These are phyloP conservation scores for Termitomyces sp. DNA, from an alignment of 768 basidiomycete genomes.

Conservation along the genomic window DNA sequence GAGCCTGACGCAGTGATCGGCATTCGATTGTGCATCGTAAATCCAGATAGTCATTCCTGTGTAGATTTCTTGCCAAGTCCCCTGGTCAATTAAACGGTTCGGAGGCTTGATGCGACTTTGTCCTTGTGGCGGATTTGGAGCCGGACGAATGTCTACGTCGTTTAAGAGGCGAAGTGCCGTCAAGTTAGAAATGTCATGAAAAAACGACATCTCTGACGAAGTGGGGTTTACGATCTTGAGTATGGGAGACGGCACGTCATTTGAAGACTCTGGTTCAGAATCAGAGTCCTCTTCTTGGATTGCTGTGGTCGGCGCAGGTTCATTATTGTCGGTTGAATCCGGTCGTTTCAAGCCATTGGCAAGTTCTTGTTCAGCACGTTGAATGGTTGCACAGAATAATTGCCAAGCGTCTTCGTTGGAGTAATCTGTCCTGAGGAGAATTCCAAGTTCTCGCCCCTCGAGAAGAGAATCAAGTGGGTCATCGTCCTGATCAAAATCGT, in stretches of 20 bases:
- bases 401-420: constrained; percentile 63
- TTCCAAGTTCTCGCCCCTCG: constrained; percentile 45
- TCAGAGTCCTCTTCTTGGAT: constrained; percentile 26
- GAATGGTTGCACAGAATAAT: constrained; percentile 42
- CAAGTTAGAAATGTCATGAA: constrained; percentile 58
- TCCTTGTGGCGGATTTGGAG: constrained; percentile 41
- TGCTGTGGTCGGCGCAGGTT: constrained; percentile 2
- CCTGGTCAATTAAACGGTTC: constrained; percentile 55
- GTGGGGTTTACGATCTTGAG: constrained; percentile 46
- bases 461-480: constrained; percentile 51
- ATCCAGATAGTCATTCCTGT: constrained; percentile 67
- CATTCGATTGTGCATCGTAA: constrained; percentile 63
- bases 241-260: constrained; percentile 24
- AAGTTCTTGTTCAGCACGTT: constrained; percentile 54
- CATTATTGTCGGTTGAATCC: not conserved
- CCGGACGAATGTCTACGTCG: constrained; percentile 58
- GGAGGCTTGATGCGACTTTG: constrained; percentile 39
- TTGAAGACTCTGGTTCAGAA: constrained; percentile 23
- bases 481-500: constrained; percentile 28
- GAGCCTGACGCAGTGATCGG: constrained; percentile 62
- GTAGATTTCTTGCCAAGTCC: constrained; percentile 72
- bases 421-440: constrained; percentile 72
- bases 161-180: constrained; percentile 62
- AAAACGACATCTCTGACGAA: constrained; percentile 30
- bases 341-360: constrained; percentile 17